Percentiles rank a stretch among this genome's conserved stretches.
phyloP scores from a whole-genome alignment of 768 basidiomycete genomes.

The Gymnopilus junonius region DNA sequence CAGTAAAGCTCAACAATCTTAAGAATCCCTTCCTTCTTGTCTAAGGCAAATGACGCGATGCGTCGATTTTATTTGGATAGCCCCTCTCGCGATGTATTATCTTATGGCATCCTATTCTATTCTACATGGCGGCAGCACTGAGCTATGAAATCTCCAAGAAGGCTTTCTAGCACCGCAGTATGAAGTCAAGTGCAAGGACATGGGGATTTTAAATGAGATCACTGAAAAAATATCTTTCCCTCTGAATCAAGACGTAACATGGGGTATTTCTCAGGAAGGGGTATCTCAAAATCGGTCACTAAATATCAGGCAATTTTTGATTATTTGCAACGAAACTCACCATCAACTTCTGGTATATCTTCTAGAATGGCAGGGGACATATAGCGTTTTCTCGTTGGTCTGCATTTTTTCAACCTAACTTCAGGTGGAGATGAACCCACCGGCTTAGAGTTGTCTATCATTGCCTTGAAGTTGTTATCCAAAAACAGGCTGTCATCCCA shows the following conservation, averaged over 20 bases:
- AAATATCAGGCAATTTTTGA: neutral
- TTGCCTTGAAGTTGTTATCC: slow-evolving; percentile 49
- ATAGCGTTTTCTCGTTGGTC: neutral
- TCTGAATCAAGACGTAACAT: neutral
- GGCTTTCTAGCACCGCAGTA: no score
- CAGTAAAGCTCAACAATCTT: slow-evolving; percentile 44
- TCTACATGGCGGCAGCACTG: no score
- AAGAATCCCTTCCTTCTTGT: neutral
- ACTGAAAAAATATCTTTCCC: neutral
- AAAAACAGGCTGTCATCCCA: slow-evolving; percentile 56
- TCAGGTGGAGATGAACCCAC: neutral
- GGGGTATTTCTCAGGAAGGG: neutral
- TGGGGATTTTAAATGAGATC: no score
- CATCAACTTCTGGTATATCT: slow-evolving; percentile 25
- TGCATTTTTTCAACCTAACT: neutral
- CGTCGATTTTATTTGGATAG: no score
- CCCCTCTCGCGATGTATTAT: no score
- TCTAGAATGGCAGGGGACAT: slow-evolving; percentile 11
- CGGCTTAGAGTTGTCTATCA: slow-evolving; percentile 40
- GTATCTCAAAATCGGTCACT: slow-evolving; percentile 15
- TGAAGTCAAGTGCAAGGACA: no score
- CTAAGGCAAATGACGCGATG: no score
- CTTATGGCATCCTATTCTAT: no score
- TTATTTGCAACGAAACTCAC: neutral
- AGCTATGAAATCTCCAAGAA: no score